These are phyloP conservation scores for Boletus huronensis DNA, from an alignment of 768 basidiomycete species.

Conservation along the genomic window DNA sequence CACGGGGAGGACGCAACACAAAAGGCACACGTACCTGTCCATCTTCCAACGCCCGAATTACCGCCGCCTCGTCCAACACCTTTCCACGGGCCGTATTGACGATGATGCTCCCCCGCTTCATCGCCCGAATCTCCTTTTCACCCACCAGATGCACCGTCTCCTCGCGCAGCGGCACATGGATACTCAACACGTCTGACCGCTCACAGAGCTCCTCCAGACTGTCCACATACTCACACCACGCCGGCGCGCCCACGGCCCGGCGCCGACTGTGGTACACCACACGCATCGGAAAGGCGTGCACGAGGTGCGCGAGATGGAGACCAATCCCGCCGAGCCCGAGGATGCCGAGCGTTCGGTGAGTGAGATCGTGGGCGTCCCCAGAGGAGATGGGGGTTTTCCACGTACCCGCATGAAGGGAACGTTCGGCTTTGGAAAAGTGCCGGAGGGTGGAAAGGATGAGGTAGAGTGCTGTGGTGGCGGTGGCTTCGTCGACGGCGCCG, in stretches of 20 bases:
- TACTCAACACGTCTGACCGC: constrained; percentile 77
- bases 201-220: constrained; percentile 59
- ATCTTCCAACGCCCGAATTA: constrained; percentile 80
- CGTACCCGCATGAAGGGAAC: constrained; percentile 43
- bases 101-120: constrained; percentile 77
- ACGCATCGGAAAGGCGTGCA: constrained; percentile 83
- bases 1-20: background rate
- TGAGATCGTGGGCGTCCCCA: constrained; percentile 57
- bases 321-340: constrained; percentile 80
- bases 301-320: constrained; percentile 62
- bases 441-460: constrained; percentile 76
- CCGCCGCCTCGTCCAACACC: constrained; percentile 81
- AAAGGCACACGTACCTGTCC: constrained; percentile 65
- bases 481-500: constrained; percentile 85
- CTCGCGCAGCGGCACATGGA: constrained; percentile 76
- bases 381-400: constrained; percentile 59
- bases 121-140: constrained; percentile 66
- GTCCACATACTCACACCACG: constrained; percentile 77
- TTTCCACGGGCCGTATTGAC: constrained; percentile 89
- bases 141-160: constrained; percentile 73
- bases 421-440: constrained; percentile 66
- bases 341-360: constrained; percentile 66
- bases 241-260: constrained; percentile 54
- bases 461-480: constrained; percentile 84
- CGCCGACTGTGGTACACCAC: constrained; percentile 76